These are phyloP conservation scores for Hypoxylon sp. DNA, from an alignment of 2,329 filamentous ascomycete genomes.

Conservation along the genomic window DNA sequence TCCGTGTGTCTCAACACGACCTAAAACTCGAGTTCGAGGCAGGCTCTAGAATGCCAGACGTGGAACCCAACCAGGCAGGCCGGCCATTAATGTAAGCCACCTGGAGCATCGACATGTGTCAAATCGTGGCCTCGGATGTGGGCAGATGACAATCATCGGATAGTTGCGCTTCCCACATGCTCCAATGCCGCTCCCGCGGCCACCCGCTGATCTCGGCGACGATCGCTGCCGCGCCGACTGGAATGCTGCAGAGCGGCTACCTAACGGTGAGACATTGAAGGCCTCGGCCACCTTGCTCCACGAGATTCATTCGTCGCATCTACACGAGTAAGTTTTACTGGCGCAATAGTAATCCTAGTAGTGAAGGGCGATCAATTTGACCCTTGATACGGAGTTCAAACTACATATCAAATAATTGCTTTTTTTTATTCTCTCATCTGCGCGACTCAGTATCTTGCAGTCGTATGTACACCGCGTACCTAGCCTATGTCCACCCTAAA, in stretches of 20 bases:
- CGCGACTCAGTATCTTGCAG: neutral
- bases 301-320: neutral
- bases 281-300: neutral
- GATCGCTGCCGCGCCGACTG: neutral
- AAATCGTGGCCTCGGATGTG: neutral
- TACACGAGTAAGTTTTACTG: neutral
- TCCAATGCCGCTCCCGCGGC: neutral
- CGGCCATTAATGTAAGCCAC: neutral
- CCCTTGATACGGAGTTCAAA: neutral
- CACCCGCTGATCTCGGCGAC: neutral
- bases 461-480: neutral
- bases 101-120: neutral
- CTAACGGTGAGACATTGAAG: neutral
- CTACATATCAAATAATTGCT: neutral
- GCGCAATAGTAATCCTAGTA: neutral
- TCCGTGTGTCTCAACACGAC: no score
- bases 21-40: no score
- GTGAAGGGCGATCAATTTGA: neutral
- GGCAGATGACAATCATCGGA: neutral
- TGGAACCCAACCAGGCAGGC: neutral
- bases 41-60: neutral
- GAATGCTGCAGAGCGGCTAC: neutral
- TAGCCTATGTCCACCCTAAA: neutral
- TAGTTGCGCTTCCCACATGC: neutral
- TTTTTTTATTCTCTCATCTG: constrained; percentile 8